Conservation (phyloP, 176 grass and related monocot species). For the Musa itinerans region DNA sequence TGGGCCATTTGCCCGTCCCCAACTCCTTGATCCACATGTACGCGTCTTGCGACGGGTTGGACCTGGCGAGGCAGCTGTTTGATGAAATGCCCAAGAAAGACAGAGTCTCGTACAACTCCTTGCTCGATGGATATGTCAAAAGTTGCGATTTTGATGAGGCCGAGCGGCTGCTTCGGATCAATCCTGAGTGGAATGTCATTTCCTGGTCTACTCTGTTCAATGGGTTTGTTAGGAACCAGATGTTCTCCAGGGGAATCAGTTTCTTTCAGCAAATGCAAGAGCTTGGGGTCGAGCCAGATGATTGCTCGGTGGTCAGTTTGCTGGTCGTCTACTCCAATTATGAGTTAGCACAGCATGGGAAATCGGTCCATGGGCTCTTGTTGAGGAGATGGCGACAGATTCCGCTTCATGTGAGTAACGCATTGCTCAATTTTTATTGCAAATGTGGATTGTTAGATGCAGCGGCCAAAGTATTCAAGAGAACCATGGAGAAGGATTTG, state of each 20-base stretch:
- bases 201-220: slow-evolving; percentile 36
- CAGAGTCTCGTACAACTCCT: slow-evolving; percentile 25
- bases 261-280: slow-evolving; percentile 32
- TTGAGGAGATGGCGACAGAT: slow-evolving; percentile 30
- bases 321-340: slow-evolving; percentile 21
- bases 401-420: slow-evolving; percentile 12
- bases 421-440: slow-evolving; percentile 35
- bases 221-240: slow-evolving; percentile 29
- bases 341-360: slow-evolving; percentile 22
- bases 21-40: slow-evolving; percentile 40
- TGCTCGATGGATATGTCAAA: slow-evolving; percentile 33
- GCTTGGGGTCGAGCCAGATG: slow-evolving; percentile 23
- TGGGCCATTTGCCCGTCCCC: slow-evolving; percentile 21
- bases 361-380: slow-evolving; percentile 32
- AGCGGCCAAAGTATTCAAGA: slow-evolving; percentile 21
- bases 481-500: slow-evolving; percentile 26
- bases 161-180: slow-evolving; percentile 31
- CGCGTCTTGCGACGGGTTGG: slow-evolving; percentile 11
- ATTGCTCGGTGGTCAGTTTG: slow-evolving; percentile 28
- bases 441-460: slow-evolving; percentile 17
- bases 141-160: slow-evolving; percentile 24
- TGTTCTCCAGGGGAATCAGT: slow-evolving; percentile 22
- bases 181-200: slow-evolving; percentile 5
- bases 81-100: slow-evolving; percentile 39
- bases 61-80: slow-evolving; percentile 29